These are phyloP conservation scores for Carallia pectinifolia DNA, from an alignment of 345 rosid species.

Conservation along the genomic window DNA sequence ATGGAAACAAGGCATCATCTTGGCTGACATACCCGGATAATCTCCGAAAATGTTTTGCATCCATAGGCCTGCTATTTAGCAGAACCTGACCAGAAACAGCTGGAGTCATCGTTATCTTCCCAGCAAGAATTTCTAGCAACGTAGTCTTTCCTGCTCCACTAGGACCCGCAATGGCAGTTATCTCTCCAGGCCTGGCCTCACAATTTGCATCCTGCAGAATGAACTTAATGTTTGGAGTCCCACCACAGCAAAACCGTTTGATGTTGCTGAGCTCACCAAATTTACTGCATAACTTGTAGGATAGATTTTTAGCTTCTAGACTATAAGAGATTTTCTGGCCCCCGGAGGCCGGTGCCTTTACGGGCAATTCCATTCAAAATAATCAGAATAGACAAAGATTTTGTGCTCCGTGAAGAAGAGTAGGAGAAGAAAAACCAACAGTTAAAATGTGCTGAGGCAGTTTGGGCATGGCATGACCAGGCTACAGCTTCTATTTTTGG, in stretches of 20 bases:
- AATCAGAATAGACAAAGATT: constrained; percentile 16
- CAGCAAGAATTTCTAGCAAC: constrained; percentile 80
- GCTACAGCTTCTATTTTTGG: neutral
- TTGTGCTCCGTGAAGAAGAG: constrained; percentile 14
- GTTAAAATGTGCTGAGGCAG: neutral
- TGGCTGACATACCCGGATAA: constrained; percentile 81
- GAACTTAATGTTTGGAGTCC: constrained; percentile 24
- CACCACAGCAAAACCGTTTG: constrained; percentile 25
- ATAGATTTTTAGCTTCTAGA: constrained; percentile 56
- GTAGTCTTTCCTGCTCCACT: constrained; percentile 97
- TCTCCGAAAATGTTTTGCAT: constrained; percentile 52
- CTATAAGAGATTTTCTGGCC: constrained; percentile 41
- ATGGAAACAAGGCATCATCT: constrained; percentile 81
- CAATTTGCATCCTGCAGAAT: constrained; percentile 61
- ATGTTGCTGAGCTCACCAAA: constrained; percentile 29
- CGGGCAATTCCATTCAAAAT: constrained; percentile 64
- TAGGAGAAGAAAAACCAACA: constrained; percentile 63
- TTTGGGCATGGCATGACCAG: constrained; percentile 9
- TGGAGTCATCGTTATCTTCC: constrained; percentile 41
- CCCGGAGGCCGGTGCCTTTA: constrained; percentile 40
- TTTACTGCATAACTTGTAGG: constrained; percentile 48
- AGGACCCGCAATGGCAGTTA: constrained; percentile 81
- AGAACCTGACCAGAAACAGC: constrained; percentile 60
- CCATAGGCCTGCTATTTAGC: constrained; percentile 55
- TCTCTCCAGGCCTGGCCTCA: constrained; percentile 62